A percentile compares a stretch with the other conserved stretches of the same genome.
phyloP scores from a whole-genome alignment of 768 basidiomycete genomes.

The Amyloporia xantha region DNA sequence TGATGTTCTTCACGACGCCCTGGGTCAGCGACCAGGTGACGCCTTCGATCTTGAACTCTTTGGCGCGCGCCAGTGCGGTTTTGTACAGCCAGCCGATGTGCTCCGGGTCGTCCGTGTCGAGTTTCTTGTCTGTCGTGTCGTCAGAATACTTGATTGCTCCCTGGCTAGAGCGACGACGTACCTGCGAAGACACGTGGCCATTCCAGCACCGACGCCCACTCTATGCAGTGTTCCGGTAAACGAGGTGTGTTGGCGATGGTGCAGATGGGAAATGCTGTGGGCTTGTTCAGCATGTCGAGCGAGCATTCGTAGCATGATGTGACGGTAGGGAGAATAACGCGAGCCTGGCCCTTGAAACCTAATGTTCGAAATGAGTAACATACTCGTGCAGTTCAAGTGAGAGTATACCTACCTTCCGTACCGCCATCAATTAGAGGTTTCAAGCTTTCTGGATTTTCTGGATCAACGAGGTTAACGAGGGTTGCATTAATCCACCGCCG shows the following conservation, averaged over 20 bases:
- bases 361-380: constrained; percentile 1
- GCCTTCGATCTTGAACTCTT: constrained; percentile 95
- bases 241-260: constrained; percentile 99
- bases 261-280: constrained; percentile 94
- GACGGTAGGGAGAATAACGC: constrained; percentile 92
- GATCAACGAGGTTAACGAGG: constrained; percentile 88
- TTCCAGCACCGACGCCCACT: constrained; percentile 98
- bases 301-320: constrained; percentile 98
- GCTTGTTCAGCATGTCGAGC: constrained; percentile 97
- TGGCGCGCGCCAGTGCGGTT: constrained; percentile 73
- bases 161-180: too few species aligned
- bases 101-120: constrained; percentile 96
- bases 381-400: background rate
- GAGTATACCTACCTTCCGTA: constrained; percentile 70
- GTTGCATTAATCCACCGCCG: constrained; percentile 99
- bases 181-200: constrained; percentile 95
- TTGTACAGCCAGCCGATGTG: constrained; percentile 93
- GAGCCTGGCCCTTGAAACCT: constrained; percentile 99
- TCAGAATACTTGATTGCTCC: too few species aligned
- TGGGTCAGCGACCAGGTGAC: constrained; percentile 98
- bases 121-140: constrained; percentile 89
- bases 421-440: constrained; percentile 98
- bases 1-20: constrained; percentile 99
- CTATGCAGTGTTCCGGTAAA: constrained; percentile 97
- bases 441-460: constrained; percentile 86